Conservation (phyloP, 2,329 filamentous ascomycete species). For the Samsoniella hepiali region DNA sequence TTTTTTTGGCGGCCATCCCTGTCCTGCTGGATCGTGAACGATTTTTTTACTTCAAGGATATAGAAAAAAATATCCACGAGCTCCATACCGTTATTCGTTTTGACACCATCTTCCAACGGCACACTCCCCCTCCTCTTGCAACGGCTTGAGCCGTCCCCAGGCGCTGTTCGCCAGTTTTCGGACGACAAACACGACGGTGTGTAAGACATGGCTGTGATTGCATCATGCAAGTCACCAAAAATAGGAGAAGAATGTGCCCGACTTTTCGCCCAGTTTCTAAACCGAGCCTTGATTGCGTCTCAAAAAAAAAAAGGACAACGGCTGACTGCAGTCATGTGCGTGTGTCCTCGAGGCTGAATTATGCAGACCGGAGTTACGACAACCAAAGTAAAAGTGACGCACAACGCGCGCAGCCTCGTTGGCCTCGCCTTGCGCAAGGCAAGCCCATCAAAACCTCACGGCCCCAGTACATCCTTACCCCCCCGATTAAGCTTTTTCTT, state of each 20-base stretch:
- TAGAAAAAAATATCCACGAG: not conserved
- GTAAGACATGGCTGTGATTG: not conserved
- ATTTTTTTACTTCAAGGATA: not conserved
- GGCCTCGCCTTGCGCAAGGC: not conserved
- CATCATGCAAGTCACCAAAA: not conserved
- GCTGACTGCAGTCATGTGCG: not conserved
- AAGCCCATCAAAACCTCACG: not conserved
- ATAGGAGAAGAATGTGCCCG: not conserved
- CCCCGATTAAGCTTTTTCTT: too few species aligned
- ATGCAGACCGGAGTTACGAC: too few species aligned
- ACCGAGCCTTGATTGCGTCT: not conserved
- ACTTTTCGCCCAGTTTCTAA: not conserved
- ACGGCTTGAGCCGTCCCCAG: not conserved
- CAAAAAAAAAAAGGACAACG: too few species aligned
- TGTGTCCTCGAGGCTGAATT: not conserved
- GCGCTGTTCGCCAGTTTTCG: not conserved
- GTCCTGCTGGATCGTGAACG: not conserved
- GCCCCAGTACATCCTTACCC: too few species aligned
- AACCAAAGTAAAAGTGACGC: not conserved
- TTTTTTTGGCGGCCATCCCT: not conserved
- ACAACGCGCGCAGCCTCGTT: conserved; percentile 1
- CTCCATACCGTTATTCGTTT: not conserved
- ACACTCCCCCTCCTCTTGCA: not conserved
- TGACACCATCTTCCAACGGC: not conserved
- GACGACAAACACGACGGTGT: not conserved